These are phyloP conservation scores for Ustilago curta DNA, from an alignment of 1,284 basidiomycete genomes.

Conservation along the genomic window DNA sequence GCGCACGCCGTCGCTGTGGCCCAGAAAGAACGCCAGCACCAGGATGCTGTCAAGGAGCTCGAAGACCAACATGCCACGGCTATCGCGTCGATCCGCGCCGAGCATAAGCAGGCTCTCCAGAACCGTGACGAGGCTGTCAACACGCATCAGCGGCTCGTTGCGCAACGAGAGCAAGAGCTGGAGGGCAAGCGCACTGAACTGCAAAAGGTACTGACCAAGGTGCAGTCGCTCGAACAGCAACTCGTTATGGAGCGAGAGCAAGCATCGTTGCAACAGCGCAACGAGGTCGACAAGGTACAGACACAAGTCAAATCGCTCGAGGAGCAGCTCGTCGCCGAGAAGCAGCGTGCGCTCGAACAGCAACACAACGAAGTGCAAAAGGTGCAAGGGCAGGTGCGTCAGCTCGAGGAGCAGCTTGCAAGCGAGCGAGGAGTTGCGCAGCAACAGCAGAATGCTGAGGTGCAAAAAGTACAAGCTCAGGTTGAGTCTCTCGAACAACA, in stretches of 20 bases:
- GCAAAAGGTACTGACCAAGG: slow-evolving; percentile 14
- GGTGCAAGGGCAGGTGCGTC: slow-evolving; percentile 18
- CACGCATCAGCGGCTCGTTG: slow-evolving; percentile 28
- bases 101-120: slow-evolving; percentile 47
- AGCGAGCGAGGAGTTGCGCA: slow-evolving; percentile 15
- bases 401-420: slow-evolving; percentile 28
- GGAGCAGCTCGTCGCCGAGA: slow-evolving; percentile 20
- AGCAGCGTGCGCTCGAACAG: slow-evolving; percentile 17
- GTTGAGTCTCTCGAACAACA: slow-evolving; percentile 14
- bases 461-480: slow-evolving; percentile 17
- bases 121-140: slow-evolving; percentile 32
- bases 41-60: slow-evolving; percentile 47
- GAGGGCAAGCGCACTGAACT: slow-evolving; percentile 22
- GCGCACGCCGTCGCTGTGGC: slow-evolving; percentile 37
- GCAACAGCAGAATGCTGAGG: slow-evolving; percentile 21
- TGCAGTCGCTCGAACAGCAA: slow-evolving; percentile 20
- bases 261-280: slow-evolving; percentile 22
- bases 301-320: slow-evolving; percentile 17
- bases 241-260: slow-evolving; percentile 32
- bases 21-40: slow-evolving; percentile 49
- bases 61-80: slow-evolving; percentile 40
- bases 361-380: slow-evolving; percentile 23
- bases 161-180: slow-evolving; percentile 27
- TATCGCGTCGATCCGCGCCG: slow-evolving; percentile 36
- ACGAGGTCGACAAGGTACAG: slow-evolving; percentile 18